Base-by-base conservation (phyloP, 2,329 filamentous ascomycete genomes). In the Seiridium cupressi region DNA sequence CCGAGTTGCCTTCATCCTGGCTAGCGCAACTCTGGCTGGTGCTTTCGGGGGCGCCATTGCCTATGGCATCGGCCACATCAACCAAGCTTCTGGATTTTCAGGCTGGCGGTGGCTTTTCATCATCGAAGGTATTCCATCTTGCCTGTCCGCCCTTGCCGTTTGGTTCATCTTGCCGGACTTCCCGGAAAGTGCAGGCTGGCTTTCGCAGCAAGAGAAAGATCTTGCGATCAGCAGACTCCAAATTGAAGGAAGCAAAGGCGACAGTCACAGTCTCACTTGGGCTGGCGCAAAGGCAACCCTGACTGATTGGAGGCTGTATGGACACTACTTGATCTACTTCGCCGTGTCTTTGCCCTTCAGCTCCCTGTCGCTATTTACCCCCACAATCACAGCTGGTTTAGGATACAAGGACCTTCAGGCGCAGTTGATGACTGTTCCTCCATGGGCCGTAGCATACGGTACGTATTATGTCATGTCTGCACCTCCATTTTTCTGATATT, bases 31-130 rank as follows among this genome's bases (percentile, higher is more conserved):
- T 0, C 79, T 92, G 1, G 88, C 89, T 0, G 90, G 90, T 5
- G 90, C 90, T 11, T 92, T 87, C 64, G 89, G 90, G n/a, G 90
- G 90, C 3, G 81, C 91, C 2, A 83, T 93, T 5, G 90, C 90
- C 1, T 92, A 89, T 62, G 89, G 81, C 2, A 88, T 93, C 60
- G 88, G 88, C 0, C 87, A 89, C 67, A 89, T 93, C 84, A 87
- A 92, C 63, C 83, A 83, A 4, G 72, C 83, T 1, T 73, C 76
- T 1, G 88, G 87, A 3, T 77, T 88, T 35, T 78, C 82, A 2
- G 90, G 85, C 6, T 93, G 90, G 90, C 79, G 89, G 26, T 93
- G 88, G 87, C 85, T 90, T 58, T 81, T 90, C 75, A 84, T 72
- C 31, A 62, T 73, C 6, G 70, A 73, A 51, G 70, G 76, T 13